Evolutionary conservation across 371 early-diverging fungal genomes (phyloP).

Genomic region (Batkoa obscura): DNA sequence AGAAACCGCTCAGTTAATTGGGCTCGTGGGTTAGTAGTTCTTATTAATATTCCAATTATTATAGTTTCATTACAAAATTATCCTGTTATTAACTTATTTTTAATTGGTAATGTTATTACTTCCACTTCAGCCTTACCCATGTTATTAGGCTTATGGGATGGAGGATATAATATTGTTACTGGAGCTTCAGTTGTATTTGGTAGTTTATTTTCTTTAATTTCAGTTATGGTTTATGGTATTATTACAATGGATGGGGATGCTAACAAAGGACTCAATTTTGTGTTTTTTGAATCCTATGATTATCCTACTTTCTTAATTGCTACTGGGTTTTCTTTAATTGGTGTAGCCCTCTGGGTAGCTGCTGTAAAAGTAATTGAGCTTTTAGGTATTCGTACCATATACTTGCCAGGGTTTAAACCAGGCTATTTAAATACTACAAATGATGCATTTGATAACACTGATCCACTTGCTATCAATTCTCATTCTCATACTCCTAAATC

Average conservation of each 20-base stretch:
- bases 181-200: slow-evolving; percentile 19
- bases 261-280: slow-evolving; percentile 16
- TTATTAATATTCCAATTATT: slow-evolving; percentile 30
- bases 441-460: too few species aligned
- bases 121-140: slow-evolving; percentile 24
- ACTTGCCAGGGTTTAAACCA: neutral
- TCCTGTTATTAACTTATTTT: slow-evolving; percentile 22
- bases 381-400: neutral
- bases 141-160: slow-evolving; percentile 21
- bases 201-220: slow-evolving; percentile 19
- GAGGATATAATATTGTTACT: slow-evolving; percentile 13
- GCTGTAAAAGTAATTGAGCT: neutral
- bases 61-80: slow-evolving; percentile 18
- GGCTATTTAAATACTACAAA: neutral
- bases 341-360: neutral
- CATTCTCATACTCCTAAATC: too few species aligned
- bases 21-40: slow-evolving; percentile 20
- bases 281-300: slow-evolving; percentile 18
- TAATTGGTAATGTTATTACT: slow-evolving; percentile 30
- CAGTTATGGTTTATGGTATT: slow-evolving; percentile 19
- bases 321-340: slow-evolving; percentile 12
- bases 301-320: slow-evolving; percentile 22
- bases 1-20: slow-evolving; percentile 18
- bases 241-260: slow-evolving; percentile 9
- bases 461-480: too few species aligned